These are phyloP conservation scores for Aureobasidium sp. DNA, from an alignment of 2,329 filamentous ascomycete species.

Conservation along the genomic window DNA sequence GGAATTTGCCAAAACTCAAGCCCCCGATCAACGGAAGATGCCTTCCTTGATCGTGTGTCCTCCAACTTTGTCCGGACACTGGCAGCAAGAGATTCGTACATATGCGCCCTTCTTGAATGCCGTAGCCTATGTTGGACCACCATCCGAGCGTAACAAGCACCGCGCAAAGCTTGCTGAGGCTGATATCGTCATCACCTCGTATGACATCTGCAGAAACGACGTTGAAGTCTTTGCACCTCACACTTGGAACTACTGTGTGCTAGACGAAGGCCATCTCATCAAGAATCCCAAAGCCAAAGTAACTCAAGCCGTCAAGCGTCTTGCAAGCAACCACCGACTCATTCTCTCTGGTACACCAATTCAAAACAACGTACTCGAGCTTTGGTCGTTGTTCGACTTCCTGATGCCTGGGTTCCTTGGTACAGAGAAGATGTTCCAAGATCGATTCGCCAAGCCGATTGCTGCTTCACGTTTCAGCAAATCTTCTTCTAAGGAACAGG, in stretches of 20 bases:
- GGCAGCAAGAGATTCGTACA: constrained; percentile 94
- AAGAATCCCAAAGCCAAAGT: constrained; percentile 98
- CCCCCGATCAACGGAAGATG: constrained; percentile 68
- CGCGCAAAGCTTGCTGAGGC: constrained; percentile 64
- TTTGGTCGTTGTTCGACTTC: constrained; percentile 98
- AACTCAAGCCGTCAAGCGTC: constrained; percentile 80
- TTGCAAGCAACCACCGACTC: constrained; percentile 85
- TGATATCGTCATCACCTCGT: constrained; percentile 94
- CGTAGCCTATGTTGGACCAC: constrained; percentile 84
- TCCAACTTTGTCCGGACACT: constrained; percentile 91
- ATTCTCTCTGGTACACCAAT: constrained; percentile 97
- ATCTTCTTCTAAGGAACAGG: constrained; percentile 96
- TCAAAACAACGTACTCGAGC: constrained; percentile 92
- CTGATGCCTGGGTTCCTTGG: constrained; percentile 97
- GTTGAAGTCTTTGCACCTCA: constrained; percentile 74
- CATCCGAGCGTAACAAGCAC: constrained; percentile 67
- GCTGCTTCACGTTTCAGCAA: constrained; percentile 92
- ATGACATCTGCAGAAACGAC: constrained; percentile 96
- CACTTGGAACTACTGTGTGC: constrained; percentile 94
- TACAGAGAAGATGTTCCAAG: constrained; percentile 92
- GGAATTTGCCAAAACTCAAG: constrained; percentile 75
- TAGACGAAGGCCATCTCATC: constrained; percentile 96
- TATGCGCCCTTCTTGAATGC: constrained; percentile 92
- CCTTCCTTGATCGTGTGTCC: constrained; percentile 94
- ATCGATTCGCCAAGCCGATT: constrained; percentile 91